These are phyloP conservation scores for Calocybe gambosa DNA, from an alignment of 1,284 basidiomycete genomes.

Conservation along the genomic window DNA sequence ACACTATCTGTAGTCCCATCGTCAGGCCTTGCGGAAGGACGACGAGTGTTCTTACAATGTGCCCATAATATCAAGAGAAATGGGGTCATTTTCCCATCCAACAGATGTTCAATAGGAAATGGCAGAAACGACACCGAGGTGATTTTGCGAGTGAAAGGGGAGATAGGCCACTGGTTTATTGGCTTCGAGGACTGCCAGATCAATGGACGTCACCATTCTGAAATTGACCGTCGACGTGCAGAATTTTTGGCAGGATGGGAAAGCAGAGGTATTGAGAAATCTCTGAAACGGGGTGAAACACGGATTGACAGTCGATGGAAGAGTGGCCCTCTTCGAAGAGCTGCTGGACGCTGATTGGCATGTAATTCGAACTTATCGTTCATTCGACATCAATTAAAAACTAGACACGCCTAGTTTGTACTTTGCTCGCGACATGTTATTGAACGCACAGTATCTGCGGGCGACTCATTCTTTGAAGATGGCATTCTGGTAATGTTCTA, in stretches of 20 bases:
- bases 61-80: constrained; percentile 28
- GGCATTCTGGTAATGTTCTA: background rate
- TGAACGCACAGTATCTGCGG: no score
- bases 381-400: background rate
- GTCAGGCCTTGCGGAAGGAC: constrained; percentile 10
- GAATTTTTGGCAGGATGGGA: constrained; percentile 23
- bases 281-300: constrained; percentile 3
- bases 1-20: constrained; percentile 16
- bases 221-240: constrained; percentile 16
- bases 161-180: constrained; percentile 37
- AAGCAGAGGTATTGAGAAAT: constrained; percentile 16
- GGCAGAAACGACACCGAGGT: constrained; percentile 33
- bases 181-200: constrained; percentile 28
- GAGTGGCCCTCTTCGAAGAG: constrained; percentile 21
- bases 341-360: background rate
- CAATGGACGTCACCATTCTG: constrained; percentile 22
- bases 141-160: constrained; percentile 30
- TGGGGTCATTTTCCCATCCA: constrained; percentile 30
- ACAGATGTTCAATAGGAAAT: constrained; percentile 25
- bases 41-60: constrained; percentile 34
- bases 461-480: no score
- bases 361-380: background rate
- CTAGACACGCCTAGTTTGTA: no score
- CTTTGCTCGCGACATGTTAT: no score
- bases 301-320: constrained; percentile 22